Evolutionary conservation across 176 grass and related monocot genomes (phyloP).

Genomic region (Cocos nucifera): DNA sequence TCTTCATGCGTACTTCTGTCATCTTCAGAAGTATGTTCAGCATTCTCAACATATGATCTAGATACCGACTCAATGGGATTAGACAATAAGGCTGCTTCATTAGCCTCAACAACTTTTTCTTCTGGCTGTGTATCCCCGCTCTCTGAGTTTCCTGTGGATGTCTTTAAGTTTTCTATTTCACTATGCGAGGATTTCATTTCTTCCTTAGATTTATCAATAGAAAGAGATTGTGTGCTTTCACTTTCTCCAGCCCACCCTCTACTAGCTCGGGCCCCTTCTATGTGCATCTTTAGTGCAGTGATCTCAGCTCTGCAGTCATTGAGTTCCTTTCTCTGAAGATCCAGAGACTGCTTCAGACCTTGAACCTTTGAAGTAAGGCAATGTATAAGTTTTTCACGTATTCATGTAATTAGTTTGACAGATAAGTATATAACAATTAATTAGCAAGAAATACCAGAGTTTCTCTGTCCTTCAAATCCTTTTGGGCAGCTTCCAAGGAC

Average conservation of each 20-base stretch:
- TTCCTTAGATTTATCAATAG: constrained; percentile 32
- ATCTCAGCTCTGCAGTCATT: constrained; percentile 96
- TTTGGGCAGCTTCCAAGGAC: constrained; percentile 63
- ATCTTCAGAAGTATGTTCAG: constrained; percentile 26
- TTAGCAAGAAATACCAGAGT: constrained; percentile 47
- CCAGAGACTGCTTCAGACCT: constrained; percentile 69
- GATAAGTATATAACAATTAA: too few species aligned
- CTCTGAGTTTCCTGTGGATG: constrained; percentile 20
- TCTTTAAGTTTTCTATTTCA: constrained; percentile 29
- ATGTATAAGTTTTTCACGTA: constrained; percentile 19
- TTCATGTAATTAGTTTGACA: too few species aligned
- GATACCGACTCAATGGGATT: constrained; percentile 30
- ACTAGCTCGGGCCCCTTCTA: constrained; percentile 71
- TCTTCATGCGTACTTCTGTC: constrained; percentile 25
- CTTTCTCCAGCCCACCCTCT: constrained; percentile 40
- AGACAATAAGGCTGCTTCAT: constrained; percentile 10
- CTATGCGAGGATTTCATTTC: constrained; percentile 20
- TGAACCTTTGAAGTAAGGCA: constrained; percentile 54
- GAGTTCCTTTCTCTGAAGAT: constrained; percentile 70
- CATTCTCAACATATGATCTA: constrained; percentile 28
- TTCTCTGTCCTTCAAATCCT: constrained; percentile 85
- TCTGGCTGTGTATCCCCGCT: constrained; percentile 23
- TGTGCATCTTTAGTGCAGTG: constrained; percentile 90
- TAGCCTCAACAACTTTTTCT: constrained; percentile 21
- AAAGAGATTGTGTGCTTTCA: constrained; percentile 27